Base-by-base conservation (phyloP, 2,329 filamentous ascomycete genomes). In the Ascochyta koolunga region DNA sequence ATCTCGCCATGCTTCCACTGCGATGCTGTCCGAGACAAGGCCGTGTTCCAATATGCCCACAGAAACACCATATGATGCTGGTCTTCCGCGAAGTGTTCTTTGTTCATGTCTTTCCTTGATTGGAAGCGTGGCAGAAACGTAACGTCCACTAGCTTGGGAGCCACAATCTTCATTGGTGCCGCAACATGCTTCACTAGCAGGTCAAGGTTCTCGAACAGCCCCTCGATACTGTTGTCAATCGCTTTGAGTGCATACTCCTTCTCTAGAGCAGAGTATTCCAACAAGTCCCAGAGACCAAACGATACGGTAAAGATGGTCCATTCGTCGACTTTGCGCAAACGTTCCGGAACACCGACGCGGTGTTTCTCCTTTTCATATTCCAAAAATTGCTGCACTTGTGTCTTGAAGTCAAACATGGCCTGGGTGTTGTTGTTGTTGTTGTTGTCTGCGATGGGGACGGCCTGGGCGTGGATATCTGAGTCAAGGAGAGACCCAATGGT, bases 211-310 rank as follows among this genome's bases (percentile, higher is more conserved):
- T 64, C 61, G 41, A 75, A 72, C 29, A 76, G 56, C 35, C 66
- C 60, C 18, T 64, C 62, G 19, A 76, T 68, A 46, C 68, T 75
- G 35, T 62, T 62, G 19, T 71, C 62, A 36, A 75, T 68, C 4
- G 70, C 70, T 24, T 60, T 59, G 44, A 69, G 59, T 4, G 67
- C 71, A 9, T 54, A 58, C 24, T 66, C 59, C 33, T 66, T 62
- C 10, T 71, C 67, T 41, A 74, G 49, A 2, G 49, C 39, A 2
- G 68, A 64, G 46, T 70, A 76, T 40, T 71, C 66, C 57, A 72
- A 57, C 21, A 76, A 50, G 42, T 76, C 74, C 68, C 70, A 74
- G 18, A 71, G 61, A 13, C 74, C 73, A 43, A 76, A 74, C 33
- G 69, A 69, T 15, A 76, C 64, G 9, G 73, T 73, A 53, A 75